Evolutionary conservation across 331 rosid genomes (phyloP).

Genomic region (Acacia pycnantha): DNA sequence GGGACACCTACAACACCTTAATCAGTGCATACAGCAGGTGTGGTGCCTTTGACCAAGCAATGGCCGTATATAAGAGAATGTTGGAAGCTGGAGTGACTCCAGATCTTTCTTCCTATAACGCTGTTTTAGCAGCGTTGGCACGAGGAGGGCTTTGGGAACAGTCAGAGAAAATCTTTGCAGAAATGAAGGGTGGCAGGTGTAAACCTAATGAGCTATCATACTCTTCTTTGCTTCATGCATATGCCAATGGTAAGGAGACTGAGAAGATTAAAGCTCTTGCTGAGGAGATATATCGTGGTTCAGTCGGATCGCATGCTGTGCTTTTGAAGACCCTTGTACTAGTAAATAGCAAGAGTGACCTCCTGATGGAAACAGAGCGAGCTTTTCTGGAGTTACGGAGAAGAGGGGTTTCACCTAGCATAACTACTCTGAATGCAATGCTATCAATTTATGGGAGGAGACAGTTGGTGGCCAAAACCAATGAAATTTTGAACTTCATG

Average conservation of each 20-base stretch:
- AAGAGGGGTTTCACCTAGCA: constrained; percentile 13
- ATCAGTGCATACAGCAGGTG: constrained; percentile 17
- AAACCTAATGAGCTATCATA: constrained; percentile 11
- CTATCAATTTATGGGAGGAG: constrained; percentile 15
- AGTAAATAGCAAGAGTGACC: constrained; percentile 19
- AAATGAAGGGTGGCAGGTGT: constrained; percentile 15
- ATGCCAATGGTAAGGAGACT: constrained; percentile 6
- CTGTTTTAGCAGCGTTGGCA: constrained; percentile 17
- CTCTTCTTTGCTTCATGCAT: constrained; percentile 22
- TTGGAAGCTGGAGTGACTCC: constrained; percentile 23
- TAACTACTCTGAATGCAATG: constrained; percentile 10
- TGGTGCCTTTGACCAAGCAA: constrained; percentile 13
- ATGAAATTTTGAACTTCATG: constrained; percentile 18
- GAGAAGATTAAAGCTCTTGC: constrained; percentile 8
- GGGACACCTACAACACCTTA: constrained; percentile 12
- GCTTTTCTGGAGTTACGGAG: background rate
- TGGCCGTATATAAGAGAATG: constrained; percentile 4
- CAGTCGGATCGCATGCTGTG: background rate
- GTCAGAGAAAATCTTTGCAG: constrained; percentile 12
- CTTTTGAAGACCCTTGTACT: constrained; percentile 13
- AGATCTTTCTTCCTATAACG: constrained; percentile 14
- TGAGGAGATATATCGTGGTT: background rate
- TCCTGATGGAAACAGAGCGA: constrained; percentile 11
- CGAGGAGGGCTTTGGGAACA: constrained; percentile 24
- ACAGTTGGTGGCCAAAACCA: constrained; percentile 19